These are phyloP conservation scores for Phtheirospermum japonicum DNA, from an alignment of 257 asterid genomes.

Conservation along the genomic window DNA sequence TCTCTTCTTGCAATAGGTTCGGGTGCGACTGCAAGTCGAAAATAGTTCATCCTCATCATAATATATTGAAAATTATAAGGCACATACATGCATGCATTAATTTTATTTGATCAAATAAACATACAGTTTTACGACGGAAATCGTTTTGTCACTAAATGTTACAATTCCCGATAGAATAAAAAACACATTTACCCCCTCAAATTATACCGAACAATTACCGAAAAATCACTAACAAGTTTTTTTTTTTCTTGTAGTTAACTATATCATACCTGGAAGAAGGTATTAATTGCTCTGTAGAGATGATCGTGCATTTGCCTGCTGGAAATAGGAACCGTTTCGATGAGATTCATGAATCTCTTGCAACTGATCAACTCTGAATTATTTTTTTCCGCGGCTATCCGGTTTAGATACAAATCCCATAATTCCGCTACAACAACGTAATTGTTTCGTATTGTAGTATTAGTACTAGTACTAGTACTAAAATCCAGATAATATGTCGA, in stretches of 20 bases:
- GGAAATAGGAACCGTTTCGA: slow-evolving; percentile 52
- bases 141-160: no score
- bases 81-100: no score
- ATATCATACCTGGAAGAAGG: slow-evolving; percentile 44
- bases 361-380: slow-evolving; percentile 37
- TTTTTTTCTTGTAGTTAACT: no score
- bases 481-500: slow-evolving; percentile 12
- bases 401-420: slow-evolving; percentile 62
- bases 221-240: no score
- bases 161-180: no score
- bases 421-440: slow-evolving; percentile 42
- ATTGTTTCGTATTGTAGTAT: slow-evolving; percentile 32
- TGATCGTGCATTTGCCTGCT: slow-evolving; percentile 63
- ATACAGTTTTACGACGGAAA: no score
- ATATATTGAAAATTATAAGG: no score
- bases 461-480: slow-evolving; percentile 33
- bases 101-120: no score
- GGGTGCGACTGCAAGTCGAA: slow-evolving; percentile 44
- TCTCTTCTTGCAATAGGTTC: slow-evolving; percentile 57
- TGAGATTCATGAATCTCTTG: slow-evolving; percentile 46
- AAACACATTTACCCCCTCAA: no score
- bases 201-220: no score
- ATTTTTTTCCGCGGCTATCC: slow-evolving; percentile 27
- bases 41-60: no score
- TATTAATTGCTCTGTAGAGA: slow-evolving; percentile 55